Evolutionary conservation across 257 asterid genomes (phyloP).

Genomic region (Solanum medicagineum): DNA sequence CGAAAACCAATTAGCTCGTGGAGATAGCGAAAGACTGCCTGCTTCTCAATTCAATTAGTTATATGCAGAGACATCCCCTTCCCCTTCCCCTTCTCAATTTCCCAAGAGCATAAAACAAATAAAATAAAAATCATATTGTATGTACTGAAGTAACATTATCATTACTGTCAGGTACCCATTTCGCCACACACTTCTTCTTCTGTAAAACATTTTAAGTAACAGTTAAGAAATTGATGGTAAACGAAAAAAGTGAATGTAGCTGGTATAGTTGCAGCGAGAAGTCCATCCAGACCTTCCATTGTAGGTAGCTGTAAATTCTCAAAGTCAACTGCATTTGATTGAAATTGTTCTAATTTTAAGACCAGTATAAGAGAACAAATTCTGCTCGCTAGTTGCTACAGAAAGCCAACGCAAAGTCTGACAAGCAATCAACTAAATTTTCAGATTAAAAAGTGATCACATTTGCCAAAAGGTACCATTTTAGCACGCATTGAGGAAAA

Average conservation of each 20-base stretch:
- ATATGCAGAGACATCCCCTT: background rate
- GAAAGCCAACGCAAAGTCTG: background rate
- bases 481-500: background rate
- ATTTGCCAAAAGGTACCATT: background rate
- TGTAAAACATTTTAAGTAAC: slow-evolving; percentile 8
- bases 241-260: background rate
- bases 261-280: slow-evolving; percentile 50
- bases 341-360: background rate
- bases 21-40: slow-evolving; percentile 49
- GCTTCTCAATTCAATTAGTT: slow-evolving; percentile 19
- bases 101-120: background rate
- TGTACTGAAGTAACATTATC: slow-evolving; percentile 24
- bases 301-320: slow-evolving; percentile 65
- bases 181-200: slow-evolving; percentile 51
- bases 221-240: background rate
- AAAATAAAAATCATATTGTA: background rate
- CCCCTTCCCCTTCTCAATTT: background rate
- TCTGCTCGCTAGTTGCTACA: background rate
- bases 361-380: background rate
- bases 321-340: slow-evolving; percentile 48
- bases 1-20: slow-evolving; percentile 87
- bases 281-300: slow-evolving; percentile 76
- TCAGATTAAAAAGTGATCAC: background rate
- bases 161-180: slow-evolving; percentile 41
- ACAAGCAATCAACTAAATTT: background rate